Evolutionary conservation across 176 grass and related monocot species (phyloP), one percentile per base, ranked within the genome.

Genomic region (Juncus inflexus): DNA sequence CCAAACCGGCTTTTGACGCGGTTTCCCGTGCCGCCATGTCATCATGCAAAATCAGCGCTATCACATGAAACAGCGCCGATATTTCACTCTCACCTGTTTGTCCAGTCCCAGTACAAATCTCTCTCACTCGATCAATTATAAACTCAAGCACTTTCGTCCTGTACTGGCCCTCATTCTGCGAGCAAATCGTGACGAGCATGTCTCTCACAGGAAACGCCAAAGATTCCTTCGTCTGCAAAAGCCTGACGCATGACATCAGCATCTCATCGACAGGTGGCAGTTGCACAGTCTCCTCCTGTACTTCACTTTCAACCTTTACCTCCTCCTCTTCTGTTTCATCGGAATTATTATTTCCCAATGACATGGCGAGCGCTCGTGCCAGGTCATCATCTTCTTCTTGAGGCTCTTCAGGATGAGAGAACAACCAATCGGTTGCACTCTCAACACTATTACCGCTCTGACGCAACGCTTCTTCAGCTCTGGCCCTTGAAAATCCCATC

Each of bases 301-400:
- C 62, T 66, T 92, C 89, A 52, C 77, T 52, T 67, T 82, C 89
- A 56, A 77, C 89, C 64, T 9, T 73, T 43, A 61, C 72, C 72
- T 92, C 88, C 75, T 89, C 85, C 59, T 89, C 84, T 47, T 47
- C 43, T 47, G 43, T 6, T 28, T 28, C 19, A 28, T 28, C 19
- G 11, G 71, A 61, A 77, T 86, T 87, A 73, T 84, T 89, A 81
- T 80, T 92, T 38, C 88, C 89, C 58, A 99, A 64, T 58, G 88
- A 99, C 83, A 99, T 99, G 56, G 88, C 94, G 52, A 99, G 88
- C 68, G 94, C 94, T 50, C 85, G 79, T 84, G 94, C 94, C 79
- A 99, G 94, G 70, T 99, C 94, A 74, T 86, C 94, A 78, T 99
- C 88, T 53, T 90, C 94, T 53, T 90, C 94, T 80, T 91, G 89